These are phyloP conservation scores for Iris macrosiphon DNA, from an alignment of 106 monocot species.

Conservation along the genomic window DNA sequence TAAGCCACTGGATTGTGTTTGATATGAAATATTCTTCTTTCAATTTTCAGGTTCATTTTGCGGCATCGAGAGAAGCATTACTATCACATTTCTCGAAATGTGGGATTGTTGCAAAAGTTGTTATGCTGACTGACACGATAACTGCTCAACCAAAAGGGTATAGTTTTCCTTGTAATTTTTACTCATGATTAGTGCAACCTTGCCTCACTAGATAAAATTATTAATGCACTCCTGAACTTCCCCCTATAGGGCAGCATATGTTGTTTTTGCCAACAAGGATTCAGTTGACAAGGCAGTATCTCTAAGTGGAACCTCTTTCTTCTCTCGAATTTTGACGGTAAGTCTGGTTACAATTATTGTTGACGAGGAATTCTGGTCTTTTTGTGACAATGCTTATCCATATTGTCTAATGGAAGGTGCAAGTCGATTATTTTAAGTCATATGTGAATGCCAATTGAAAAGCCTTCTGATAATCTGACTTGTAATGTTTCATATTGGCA, in stretches of 20 bases:
- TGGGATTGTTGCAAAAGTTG: conserved; percentile 50
- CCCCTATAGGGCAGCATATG: conserved; percentile 50
- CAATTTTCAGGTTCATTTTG: conserved; percentile 74
- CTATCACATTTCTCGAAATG: conserved; percentile 59
- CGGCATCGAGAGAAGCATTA: conserved; percentile 70
- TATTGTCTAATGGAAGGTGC: too few species aligned
- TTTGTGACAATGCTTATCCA: too few species aligned
- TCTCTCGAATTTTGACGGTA: conserved; percentile 70
- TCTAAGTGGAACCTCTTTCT: conserved; percentile 66
- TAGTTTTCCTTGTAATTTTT: background rate
- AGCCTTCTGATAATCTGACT: too few species aligned
- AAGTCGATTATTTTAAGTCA: too few species aligned
- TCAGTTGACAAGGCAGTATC: conserved; percentile 66
- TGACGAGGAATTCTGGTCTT: conserved; percentile 1
- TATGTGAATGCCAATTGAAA: background rate
- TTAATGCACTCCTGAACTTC: background rate
- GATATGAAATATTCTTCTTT: background rate
- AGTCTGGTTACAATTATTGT: background rate
- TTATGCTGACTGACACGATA: conserved; percentile 44
- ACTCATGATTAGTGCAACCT: background rate
- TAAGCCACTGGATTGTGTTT: background rate
- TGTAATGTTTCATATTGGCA: too few species aligned
- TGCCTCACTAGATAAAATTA: background rate
- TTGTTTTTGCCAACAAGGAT: conserved; percentile 65
- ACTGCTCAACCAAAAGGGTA: conserved; percentile 90